Evolutionary conservation across 2,329 filamentous ascomycete species (phyloP).

Genomic region (Botrytis hyacinthi): DNA sequence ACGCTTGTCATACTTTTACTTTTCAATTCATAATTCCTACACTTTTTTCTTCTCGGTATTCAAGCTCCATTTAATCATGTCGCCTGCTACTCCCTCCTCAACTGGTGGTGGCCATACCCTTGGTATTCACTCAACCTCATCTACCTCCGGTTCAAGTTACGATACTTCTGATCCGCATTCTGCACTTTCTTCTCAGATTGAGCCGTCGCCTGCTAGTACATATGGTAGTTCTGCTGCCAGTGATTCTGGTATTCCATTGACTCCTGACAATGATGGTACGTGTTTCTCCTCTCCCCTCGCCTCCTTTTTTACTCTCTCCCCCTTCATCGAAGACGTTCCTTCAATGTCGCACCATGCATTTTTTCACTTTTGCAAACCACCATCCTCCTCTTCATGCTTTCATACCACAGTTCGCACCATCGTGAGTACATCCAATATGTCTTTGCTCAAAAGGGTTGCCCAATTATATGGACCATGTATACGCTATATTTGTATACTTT

Average conservation of each 20-base stretch:
- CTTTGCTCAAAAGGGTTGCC: neutral
- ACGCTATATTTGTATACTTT: neutral
- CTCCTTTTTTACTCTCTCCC: neutral
- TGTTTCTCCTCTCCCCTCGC: neutral
- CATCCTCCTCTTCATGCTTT: neutral
- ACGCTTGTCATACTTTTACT: neutral
- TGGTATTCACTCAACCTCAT: conserved; percentile 9
- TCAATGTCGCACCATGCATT: neutral
- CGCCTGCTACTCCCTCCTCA: conserved; percentile 19
- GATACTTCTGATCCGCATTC: neutral
- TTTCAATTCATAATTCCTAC: neutral
- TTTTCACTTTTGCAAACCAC: neutral
- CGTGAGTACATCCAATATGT: neutral
- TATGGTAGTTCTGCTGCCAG: conserved; percentile 31
- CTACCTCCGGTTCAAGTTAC: neutral
- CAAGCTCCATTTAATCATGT: conserved; percentile 9
- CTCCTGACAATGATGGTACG: conserved; percentile 30
- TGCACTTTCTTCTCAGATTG: conserved; percentile 15
- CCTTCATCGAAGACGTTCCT: neutral
- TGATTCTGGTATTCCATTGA: conserved; percentile 27
- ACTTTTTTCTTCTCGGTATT: neutral
- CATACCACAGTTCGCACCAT: neutral
- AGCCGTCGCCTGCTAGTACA: conserved; percentile 34
- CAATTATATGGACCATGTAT: neutral
- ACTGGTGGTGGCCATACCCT: conserved; percentile 1